Conservation (phyloP, 768 basidiomycete genomes). For the Lepiota brunneoincarnata region DNA sequence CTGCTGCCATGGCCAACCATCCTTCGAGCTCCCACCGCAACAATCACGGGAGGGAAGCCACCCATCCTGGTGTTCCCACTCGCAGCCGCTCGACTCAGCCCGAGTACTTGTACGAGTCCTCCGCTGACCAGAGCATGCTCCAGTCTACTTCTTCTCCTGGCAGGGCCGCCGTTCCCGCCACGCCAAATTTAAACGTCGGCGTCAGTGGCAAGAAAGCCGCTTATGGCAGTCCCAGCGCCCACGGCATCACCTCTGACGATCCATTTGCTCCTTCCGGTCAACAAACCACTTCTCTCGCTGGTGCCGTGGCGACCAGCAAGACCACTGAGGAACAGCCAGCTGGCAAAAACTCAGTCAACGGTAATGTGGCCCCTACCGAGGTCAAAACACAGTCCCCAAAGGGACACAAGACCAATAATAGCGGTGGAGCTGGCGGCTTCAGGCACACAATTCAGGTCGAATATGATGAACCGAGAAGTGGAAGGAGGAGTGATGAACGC, state of each 20-base stretch:
- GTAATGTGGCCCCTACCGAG: slow-evolving; percentile 13
- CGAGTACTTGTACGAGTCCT: slow-evolving; percentile 75
- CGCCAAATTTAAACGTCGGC: slow-evolving; percentile 25
- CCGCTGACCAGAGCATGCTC: slow-evolving; percentile 52
- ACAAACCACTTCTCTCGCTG: background rate
- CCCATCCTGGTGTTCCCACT: slow-evolving; percentile 33
- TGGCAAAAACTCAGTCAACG: slow-evolving; percentile 11
- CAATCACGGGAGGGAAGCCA: slow-evolving; percentile 52
- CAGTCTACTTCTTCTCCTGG: slow-evolving; percentile 29
- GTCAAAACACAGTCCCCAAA: slow-evolving; percentile 19
- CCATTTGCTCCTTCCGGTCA: slow-evolving; percentile 56
- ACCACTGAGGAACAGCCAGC: slow-evolving; percentile 14
- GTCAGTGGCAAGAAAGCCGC: slow-evolving; percentile 17
- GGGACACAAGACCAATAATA: slow-evolving; percentile 46
- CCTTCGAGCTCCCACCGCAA: slow-evolving; percentile 32
- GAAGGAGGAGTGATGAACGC: slow-evolving; percentile 30
- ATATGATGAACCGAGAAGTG: slow-evolving; percentile 62
- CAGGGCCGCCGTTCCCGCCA: slow-evolving; percentile 20
- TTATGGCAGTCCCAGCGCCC: slow-evolving; percentile 32
- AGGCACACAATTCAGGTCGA: slow-evolving; percentile 97
- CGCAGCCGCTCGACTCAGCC: slow-evolving; percentile 63
- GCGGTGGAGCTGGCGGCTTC: slow-evolving; percentile 41
- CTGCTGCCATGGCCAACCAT: slow-evolving; percentile 34
- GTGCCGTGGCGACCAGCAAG: slow-evolving; percentile 18
- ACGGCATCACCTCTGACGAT: slow-evolving; percentile 59